Evolutionary conservation across 495 filamentous ascomycete species (phyloP).

Genomic region (Annulohypoxylon stygium): DNA sequence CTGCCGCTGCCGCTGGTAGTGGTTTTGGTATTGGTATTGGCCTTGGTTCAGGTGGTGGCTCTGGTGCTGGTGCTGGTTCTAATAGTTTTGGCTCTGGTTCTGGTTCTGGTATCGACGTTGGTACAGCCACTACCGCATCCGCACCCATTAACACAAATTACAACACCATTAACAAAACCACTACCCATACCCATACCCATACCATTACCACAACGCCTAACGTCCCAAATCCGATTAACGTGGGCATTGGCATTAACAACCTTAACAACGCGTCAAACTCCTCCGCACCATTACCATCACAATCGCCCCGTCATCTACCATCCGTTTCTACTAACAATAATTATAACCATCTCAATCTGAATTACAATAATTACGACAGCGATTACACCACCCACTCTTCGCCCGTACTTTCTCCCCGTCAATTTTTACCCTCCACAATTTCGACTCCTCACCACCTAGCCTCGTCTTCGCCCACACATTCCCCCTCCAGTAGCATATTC

Average conservation of each 20-base stretch:
- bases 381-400: conserved; percentile 52
- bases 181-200: not conserved
- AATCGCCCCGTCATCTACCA: conserved; percentile 53
- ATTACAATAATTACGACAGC: conserved; percentile 19
- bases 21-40: not conserved
- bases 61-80: not conserved
- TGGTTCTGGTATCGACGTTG: conserved; percentile 2
- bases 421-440: conserved; percentile 54
- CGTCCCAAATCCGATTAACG: conserved; percentile 30
- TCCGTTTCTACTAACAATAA: conserved; percentile 23
- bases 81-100: not conserved
- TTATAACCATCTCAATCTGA: not conserved
- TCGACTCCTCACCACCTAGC: conserved; percentile 59
- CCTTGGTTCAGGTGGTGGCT: conserved; percentile 29
- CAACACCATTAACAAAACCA: not conserved
- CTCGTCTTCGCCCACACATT: conserved; percentile 55
- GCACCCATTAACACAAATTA: conserved; percentile 3
- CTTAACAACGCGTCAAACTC: conserved; percentile 48
- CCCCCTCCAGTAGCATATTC: conserved; percentile 32
- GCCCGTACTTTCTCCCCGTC: conserved; percentile 53
- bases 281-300: conserved; percentile 4
- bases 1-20: conserved; percentile 37
- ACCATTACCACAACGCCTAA: conserved; percentile 54
- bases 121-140: conserved; percentile 54
- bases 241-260: conserved; percentile 22